Base-by-base conservation (phyloP, 192 early-diverging fungal genomes). In the Coemansia sp. region DNA sequence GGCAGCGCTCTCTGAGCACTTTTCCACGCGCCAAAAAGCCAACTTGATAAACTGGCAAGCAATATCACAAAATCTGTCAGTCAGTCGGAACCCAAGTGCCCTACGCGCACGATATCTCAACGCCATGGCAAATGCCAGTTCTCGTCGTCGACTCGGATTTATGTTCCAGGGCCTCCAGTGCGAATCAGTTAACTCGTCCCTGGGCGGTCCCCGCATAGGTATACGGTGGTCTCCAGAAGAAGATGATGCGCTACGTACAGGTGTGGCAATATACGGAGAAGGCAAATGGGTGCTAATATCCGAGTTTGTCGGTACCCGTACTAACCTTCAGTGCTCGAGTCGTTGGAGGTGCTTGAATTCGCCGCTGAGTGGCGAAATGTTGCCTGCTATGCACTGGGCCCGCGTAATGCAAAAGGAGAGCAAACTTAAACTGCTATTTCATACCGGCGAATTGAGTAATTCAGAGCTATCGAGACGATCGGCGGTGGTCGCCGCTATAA, bases 161-260 rank as follows among this genome's bases (percentile, higher is more conserved):
- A 55, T 55, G 12, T 55, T 31, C 53, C 24, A 55, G 27, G 27
- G 31, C 2, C 24, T 55, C 53, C 53, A 15, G 13, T 2, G 53
- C 9, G 24, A 55, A 15, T 13, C 53, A 16, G 24, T 27, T 12
- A 13, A 12, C 27, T 29, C 24, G 3, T 29, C 53, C 11, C 53
- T 55, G 53, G 53, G 53, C 12, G 53, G 27, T 55, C 53, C 53
- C 8, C 49, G 46, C 12, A 55, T 18, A 52, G 18, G 36, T 22
- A 27, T 31, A 5, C 29, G 50, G 50, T 80, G 79, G 79, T 55
- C 79, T 20, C 29, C 52, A 1, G 63, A 69, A 18, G 79, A 80
- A 58, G 79, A 80, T 64, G 73, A 80, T 33, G 49, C 79, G 16
- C 52, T 80, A 55, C 38, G 57, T 8, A 80, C 73, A 7, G 79